phyloP scores from a whole-genome alignment of 306 rosid genomes.

The Acacia acuminata region DNA sequence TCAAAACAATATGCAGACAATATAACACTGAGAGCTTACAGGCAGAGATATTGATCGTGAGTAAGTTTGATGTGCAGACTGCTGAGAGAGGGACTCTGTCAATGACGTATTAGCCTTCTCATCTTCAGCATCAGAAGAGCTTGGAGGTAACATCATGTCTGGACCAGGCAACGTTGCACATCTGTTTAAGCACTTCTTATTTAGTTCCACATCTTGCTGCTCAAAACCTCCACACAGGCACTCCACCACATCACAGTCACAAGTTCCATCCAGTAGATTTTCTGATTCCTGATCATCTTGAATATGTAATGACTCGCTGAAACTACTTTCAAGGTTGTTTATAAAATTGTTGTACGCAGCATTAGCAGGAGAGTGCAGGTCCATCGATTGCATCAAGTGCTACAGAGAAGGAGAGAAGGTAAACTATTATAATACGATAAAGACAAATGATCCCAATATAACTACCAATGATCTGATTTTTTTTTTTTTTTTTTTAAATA shows the following conservation, averaged over 20 bases:
- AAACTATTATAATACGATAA: neutral
- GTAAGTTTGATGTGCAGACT: conserved; percentile 38
- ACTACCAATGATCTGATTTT: neutral
- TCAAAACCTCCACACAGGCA: conserved; percentile 7
- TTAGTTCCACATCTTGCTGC: conserved; percentile 14
- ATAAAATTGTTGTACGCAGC: conserved; percentile 28
- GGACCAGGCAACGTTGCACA: conserved; percentile 50
- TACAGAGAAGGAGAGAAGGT: conserved; percentile 25
- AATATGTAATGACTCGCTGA: conserved; percentile 45
- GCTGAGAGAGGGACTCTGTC: conserved; percentile 31
- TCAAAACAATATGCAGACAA: neutral
- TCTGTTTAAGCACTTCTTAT: conserved; percentile 36
- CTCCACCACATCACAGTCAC: conserved; percentile 23
- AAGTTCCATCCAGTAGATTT: conserved; percentile 25
- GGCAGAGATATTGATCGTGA: conserved; percentile 49
- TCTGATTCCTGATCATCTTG: conserved; percentile 41
- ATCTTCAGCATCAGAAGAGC: conserved; percentile 39
- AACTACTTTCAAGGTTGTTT: conserved; percentile 43
- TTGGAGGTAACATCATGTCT: conserved; percentile 28
- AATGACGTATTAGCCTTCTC: conserved; percentile 38
- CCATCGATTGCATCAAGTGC: conserved; percentile 59
- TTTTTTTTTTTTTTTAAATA: neutral
- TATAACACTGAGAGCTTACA: conserved; percentile 45
- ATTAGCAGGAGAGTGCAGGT: conserved; percentile 37
- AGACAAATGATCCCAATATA: neutral